phyloP scores from a whole-genome alignment of 2,329 filamentous ascomycete species.

The Pezicula carpinea region DNA sequence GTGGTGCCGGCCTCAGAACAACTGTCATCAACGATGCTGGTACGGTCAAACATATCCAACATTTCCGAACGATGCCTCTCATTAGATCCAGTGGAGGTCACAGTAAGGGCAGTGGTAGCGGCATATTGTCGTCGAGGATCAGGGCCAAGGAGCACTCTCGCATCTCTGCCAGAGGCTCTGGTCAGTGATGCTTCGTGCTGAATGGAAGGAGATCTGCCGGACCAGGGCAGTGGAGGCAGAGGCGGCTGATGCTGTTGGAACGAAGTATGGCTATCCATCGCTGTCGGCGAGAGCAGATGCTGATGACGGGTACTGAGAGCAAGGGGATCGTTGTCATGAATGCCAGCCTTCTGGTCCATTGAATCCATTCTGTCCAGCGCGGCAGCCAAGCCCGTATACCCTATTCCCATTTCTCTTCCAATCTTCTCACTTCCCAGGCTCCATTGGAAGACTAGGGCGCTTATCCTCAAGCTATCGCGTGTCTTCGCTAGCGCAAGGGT shows the following conservation, averaged over 20 bases:
- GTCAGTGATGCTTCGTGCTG: conserved; percentile 5
- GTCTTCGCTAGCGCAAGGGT: conserved; percentile 51
- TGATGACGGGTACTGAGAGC: too few species aligned
- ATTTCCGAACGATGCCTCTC: conserved; percentile 3
- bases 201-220: conserved; percentile 12
- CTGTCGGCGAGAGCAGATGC: background rate
- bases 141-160: background rate
- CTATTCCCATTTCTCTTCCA: conserved; percentile 58
- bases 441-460: conserved; percentile 61
- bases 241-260: conserved; percentile 5
- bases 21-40: conserved; percentile 22
- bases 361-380: conserved; percentile 56
- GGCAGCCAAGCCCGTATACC: conserved; percentile 62
- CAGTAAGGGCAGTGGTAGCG: background rate
- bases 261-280: conserved; percentile 1
- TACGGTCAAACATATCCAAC: conserved; percentile 14
- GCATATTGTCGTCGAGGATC: conserved; percentile 3
- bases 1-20: conserved; percentile 22
- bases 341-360: conserved; percentile 26
- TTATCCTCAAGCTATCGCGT: conserved; percentile 58
- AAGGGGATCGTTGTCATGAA: too few species aligned
- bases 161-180: conserved; percentile 1
- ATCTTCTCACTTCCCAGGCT: conserved; percentile 53
- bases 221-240: conserved; percentile 8
- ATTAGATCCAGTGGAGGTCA: conserved; percentile 1